Evolutionary conservation across 495 filamentous ascomycete species (phyloP), one percentile per base, ranked within the genome.

Genomic region (Aspergillus biplanus): DNA sequence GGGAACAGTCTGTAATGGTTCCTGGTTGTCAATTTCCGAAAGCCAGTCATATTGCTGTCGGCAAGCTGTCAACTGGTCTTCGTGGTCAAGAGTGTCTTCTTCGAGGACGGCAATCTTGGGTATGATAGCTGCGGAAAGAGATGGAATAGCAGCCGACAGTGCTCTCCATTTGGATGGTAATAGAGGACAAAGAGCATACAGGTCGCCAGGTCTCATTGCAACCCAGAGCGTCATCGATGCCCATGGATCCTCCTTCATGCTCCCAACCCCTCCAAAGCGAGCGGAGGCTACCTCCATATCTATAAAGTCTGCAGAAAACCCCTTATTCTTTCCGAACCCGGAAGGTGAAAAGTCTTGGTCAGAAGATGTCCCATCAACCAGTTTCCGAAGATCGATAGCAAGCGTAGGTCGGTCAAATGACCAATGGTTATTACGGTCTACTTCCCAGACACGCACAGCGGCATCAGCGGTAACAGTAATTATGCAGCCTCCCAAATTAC

Each of bases 181-280:
- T 5, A 97, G 82, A 9, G 93, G 93, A 72, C 93, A 96, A n/a
- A 97, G 76, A 7, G 92, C 91, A 66, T 97, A 97, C 7, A 97
- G 83, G 67, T 96, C 92, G 5, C 93, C 93, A 32, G 90, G 89
- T 37, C 80, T 82, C 92, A 96, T 97, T 15, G 90, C 92, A 49
- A 96, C 77, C 92, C 92, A 97, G 16, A 97, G 77, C 3, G 93
- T 96, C 92, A 95, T 96, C 13, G 91, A 82, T 7, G 90, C 89
- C 93, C 93, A 97, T 33, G 88, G 89, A 67, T 91, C 86, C 56
- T 93, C 91, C 33, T 76, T 81, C 39, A 79, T 79, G 32, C 69
- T 76, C 33, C 87, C 89, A 57, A 78, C 86, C 18, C 87, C 87
- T 0, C 89, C 90, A 75, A 97, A 96, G 68, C 87, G 91, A 46